A percentile compares a stretch with the other conserved stretches of the same genome.
Evolutionary conservation across 805 yeast species (phyloP).

Genomic region (Schwanniomyces occidentalis): DNA sequence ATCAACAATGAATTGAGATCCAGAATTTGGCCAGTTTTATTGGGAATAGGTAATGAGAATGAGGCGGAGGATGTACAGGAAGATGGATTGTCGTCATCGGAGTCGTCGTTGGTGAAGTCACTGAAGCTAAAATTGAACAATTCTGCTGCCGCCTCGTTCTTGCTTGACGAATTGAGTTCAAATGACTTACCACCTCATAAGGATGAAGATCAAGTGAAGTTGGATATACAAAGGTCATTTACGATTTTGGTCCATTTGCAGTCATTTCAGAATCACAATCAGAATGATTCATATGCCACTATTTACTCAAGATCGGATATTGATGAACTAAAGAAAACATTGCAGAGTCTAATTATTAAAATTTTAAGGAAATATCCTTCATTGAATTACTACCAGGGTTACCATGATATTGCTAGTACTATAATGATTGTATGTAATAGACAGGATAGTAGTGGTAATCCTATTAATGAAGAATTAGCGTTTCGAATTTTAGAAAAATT

Average conservation of each 20-base stretch:
- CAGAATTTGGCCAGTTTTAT: constrained; percentile 52
- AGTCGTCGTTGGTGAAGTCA: constrained; percentile 1
- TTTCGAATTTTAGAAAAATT: constrained; percentile 53
- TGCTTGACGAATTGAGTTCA: constrained; percentile 22
- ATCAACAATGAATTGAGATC: constrained; percentile 41
- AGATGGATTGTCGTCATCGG: not conserved
- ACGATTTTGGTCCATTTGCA: constrained; percentile 36
- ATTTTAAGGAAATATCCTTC: constrained; percentile 62
- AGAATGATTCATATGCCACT: constrained; percentile 29
- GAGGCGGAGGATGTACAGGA: not conserved
- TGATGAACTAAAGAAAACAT: constrained; percentile 37
- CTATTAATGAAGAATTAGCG: constrained; percentile 28
- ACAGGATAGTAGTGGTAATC: constrained; percentile 8
- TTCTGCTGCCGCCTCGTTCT: constrained; percentile 10
- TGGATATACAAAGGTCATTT: constrained; percentile 78
- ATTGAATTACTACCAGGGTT: constrained; percentile 86
- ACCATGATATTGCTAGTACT: constrained; percentile 80
- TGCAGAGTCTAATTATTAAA: constrained; percentile 47
- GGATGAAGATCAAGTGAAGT: constrained; percentile 76
- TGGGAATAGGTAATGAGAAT: constrained; percentile 24
- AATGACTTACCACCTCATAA: constrained; percentile 48
- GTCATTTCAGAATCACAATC: constrained; percentile 16
- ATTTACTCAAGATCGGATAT: constrained; percentile 32
- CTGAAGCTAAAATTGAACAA: constrained; percentile 6
- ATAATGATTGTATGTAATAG: constrained; percentile 53